phyloP scores from a whole-genome alignment of 805 yeast genomes.

The Barnettozyma wickerhamii region DNA sequence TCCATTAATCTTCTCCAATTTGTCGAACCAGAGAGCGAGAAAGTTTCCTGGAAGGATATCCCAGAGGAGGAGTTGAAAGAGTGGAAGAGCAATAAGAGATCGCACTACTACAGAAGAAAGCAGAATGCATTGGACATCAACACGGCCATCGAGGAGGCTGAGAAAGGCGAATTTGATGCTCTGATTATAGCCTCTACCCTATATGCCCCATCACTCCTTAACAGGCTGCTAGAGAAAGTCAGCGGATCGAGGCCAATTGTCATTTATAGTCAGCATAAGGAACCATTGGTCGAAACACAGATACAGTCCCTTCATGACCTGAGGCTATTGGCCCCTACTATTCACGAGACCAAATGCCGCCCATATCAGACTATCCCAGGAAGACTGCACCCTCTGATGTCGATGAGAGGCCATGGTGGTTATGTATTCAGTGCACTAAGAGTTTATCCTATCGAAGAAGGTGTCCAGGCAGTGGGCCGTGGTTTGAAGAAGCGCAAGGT shows the following conservation, averaged over 20 bases:
- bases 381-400: constrained; percentile 92
- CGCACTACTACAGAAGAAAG: constrained; percentile 63
- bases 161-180: constrained; percentile 63
- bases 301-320: constrained; percentile 62
- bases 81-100: constrained; percentile 54
- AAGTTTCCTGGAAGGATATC: constrained; percentile 41
- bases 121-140: constrained; percentile 49
- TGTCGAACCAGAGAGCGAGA: constrained; percentile 63
- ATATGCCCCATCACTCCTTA: constrained; percentile 60
- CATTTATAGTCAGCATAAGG: constrained; percentile 78
- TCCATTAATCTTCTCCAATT: constrained; percentile 76
- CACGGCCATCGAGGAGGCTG: constrained; percentile 45
- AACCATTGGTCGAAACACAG: constrained; percentile 68
- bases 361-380: constrained; percentile 93
- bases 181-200: constrained; percentile 70
- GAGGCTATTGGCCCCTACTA: constrained; percentile 75
- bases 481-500: constrained; percentile 31
- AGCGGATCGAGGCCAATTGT: constrained; percentile 89
- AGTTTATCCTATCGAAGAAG: constrained; percentile 65
- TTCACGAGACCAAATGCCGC: constrained; percentile 77
- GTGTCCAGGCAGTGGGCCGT: constrained; percentile 68
- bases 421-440: constrained; percentile 73
- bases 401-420: constrained; percentile 91
- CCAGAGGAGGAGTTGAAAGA: constrained; percentile 49
- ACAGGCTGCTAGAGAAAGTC: constrained; percentile 54